These are phyloP conservation scores for Puccinia novopanici DNA, from an alignment of 1,284 basidiomycete genomes.

Conservation along the genomic window DNA sequence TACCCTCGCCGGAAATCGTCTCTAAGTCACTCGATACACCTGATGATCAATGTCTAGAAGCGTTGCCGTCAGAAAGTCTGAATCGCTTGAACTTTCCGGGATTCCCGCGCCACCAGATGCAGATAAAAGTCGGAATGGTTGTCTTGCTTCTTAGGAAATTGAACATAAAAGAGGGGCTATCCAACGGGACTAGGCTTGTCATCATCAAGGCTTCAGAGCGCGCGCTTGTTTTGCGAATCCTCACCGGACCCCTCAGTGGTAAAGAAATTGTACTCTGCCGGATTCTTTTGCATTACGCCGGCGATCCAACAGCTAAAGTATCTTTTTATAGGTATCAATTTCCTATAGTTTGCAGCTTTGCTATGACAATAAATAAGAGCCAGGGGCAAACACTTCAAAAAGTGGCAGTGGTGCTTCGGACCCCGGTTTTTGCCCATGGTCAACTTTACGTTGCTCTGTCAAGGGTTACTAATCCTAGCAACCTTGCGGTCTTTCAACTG, in stretches of 20 bases:
- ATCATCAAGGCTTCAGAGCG: too few relatives aligned
- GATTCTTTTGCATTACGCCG: too few relatives aligned
- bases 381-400: too few relatives aligned
- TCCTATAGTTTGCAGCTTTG: not conserved
- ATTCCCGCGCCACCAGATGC: not conserved
- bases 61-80: not conserved
- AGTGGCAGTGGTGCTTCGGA: too few relatives aligned
- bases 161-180: constrained; percentile 58
- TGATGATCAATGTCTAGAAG: not conserved
- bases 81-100: not conserved
- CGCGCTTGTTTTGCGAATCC: constrained; percentile 43
- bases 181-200: constrained; percentile 62
- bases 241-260: not conserved
- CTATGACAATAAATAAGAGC: not conserved
- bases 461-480: too few relatives aligned
- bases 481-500: too few relatives aligned
- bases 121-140: constrained; percentile 55
- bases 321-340: not conserved
- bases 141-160: constrained; percentile 61
- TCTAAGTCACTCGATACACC: not conserved
- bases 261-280: not conserved
- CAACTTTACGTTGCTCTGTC: not conserved
- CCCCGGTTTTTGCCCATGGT: too few relatives aligned
- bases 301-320: not conserved
- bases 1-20: not conserved